These are phyloP conservation scores for Beauveria varroae DNA, from an alignment of 2,329 filamentous ascomycete genomes.

Conservation along the genomic window DNA sequence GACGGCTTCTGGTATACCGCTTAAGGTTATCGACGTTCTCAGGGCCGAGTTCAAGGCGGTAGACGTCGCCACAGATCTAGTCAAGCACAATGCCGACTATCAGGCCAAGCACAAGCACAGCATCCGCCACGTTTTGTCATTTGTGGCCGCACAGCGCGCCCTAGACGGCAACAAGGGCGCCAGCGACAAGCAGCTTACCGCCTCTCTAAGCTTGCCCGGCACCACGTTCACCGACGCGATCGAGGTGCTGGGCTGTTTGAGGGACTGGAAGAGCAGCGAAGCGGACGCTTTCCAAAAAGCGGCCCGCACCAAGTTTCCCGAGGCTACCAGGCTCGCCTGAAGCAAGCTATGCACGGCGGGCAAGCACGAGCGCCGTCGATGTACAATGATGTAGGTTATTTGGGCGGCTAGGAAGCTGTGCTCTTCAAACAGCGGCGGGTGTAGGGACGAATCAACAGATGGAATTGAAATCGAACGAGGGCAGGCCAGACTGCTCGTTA, in stretches of 20 bases:
- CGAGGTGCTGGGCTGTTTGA: constrained; percentile 35
- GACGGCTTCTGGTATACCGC: constrained; percentile 47
- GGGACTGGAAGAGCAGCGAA: constrained; percentile 42
- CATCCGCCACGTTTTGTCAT: constrained; percentile 54
- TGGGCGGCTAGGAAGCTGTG: not conserved
- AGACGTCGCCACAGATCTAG: constrained; percentile 45
- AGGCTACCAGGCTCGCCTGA: constrained; percentile 37
- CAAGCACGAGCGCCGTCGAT: not conserved
- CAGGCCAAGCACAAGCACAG: constrained; percentile 54
- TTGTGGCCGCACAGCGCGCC: constrained; percentile 50
- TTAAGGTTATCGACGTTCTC: constrained; percentile 62
- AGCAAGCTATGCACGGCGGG: not conserved
- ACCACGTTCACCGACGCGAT: constrained; percentile 50
- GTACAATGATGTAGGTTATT: constrained; percentile 4
- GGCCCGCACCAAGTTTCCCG: constrained; percentile 43
- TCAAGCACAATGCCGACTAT: constrained; percentile 60
- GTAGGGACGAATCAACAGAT: not conserved
- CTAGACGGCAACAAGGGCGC: constrained; percentile 50
- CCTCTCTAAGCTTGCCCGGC: constrained; percentile 43
- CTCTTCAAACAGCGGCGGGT: not conserved
- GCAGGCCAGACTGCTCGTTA: not conserved
- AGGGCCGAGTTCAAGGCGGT: constrained; percentile 58
- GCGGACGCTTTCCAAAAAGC: constrained; percentile 40
- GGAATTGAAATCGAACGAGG: not conserved
- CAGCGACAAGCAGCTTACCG: constrained; percentile 55